Conservation (phyloP, 768 basidiomycete species). For the Trametes punicea region DNA sequence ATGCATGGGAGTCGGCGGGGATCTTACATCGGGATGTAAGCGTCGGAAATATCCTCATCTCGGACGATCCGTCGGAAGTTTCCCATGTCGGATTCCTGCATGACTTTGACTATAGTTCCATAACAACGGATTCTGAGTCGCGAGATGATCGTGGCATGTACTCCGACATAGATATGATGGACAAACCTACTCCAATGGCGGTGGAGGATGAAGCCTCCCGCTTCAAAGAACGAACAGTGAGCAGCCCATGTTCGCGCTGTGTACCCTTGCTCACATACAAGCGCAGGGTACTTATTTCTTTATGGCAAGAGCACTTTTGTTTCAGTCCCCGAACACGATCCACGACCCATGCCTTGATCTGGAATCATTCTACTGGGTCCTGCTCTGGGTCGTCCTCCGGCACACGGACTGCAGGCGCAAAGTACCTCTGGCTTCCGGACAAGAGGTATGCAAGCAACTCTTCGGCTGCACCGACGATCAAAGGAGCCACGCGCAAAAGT, state of each 20-base stretch:
- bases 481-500: not conserved
- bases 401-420: not conserved
- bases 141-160: too few species aligned
- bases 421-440: not conserved
- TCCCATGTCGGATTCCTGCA: slow-evolving; percentile 7
- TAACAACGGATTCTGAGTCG: not conserved
- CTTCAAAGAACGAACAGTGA: not conserved
- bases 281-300: not conserved
- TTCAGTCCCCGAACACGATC: not conserved
- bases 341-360: slow-evolving; percentile 6
- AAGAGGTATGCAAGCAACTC: not conserved
- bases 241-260: not conserved
- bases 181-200: not conserved
- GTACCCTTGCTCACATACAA: not conserved
- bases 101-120: slow-evolving; percentile 16
- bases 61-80: not conserved
- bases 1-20: not conserved
- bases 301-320: slow-evolving; percentile 5
- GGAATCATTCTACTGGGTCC: slow-evolving; percentile 16
- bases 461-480: not conserved
- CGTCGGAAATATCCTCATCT: slow-evolving; percentile 16
- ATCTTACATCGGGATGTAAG: slow-evolving; percentile 19
- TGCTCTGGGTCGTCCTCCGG: slow-evolving; percentile 6
- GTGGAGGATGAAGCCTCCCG: not conserved
- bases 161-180: too few species aligned